phyloP scores from a whole-genome alignment of 805 yeast species.

The Candida nemodendra region DNA sequence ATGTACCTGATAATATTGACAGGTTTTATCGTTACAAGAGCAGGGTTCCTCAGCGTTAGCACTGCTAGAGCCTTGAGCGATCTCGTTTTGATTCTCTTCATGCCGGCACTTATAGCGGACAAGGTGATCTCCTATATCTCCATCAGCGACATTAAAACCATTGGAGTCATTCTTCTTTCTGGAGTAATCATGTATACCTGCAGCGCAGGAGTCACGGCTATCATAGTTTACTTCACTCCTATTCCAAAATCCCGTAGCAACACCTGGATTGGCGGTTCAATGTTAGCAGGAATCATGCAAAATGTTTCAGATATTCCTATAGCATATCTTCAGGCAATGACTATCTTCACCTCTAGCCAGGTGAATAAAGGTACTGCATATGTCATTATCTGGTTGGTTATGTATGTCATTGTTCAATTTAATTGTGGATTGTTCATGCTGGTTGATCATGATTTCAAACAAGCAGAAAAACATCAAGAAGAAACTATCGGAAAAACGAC shows the following conservation, averaged over 20 bases:
- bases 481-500: not conserved
- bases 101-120: slow-evolving; percentile 67
- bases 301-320: slow-evolving; percentile 77
- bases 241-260: slow-evolving; percentile 45
- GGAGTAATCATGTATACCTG: slow-evolving; percentile 50
- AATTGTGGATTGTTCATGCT: slow-evolving; percentile 51
- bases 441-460: slow-evolving; percentile 51
- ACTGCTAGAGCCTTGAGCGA: slow-evolving; percentile 65
- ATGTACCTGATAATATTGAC: slow-evolving; percentile 67
- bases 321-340: slow-evolving; percentile 69
- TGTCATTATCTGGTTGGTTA: slow-evolving; percentile 55
- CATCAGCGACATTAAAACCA: slow-evolving; percentile 62
- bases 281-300: slow-evolving; percentile 70
- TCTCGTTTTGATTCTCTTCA: slow-evolving; percentile 54
- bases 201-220: slow-evolving; percentile 48
- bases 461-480: slow-evolving; percentile 14
- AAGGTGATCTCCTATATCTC: slow-evolving; percentile 61
- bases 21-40: slow-evolving; percentile 61
- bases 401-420: slow-evolving; percentile 51
- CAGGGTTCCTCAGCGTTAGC: slow-evolving; percentile 58
- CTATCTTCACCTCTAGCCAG: slow-evolving; percentile 35
- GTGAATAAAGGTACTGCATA: slow-evolving; percentile 45
- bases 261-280: slow-evolving; percentile 70
- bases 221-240: slow-evolving; percentile 35
- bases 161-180: slow-evolving; percentile 60